These are phyloP conservation scores for Boletus vinaceobasis DNA, from an alignment of 768 basidiomycete species.

Conservation along the genomic window DNA sequence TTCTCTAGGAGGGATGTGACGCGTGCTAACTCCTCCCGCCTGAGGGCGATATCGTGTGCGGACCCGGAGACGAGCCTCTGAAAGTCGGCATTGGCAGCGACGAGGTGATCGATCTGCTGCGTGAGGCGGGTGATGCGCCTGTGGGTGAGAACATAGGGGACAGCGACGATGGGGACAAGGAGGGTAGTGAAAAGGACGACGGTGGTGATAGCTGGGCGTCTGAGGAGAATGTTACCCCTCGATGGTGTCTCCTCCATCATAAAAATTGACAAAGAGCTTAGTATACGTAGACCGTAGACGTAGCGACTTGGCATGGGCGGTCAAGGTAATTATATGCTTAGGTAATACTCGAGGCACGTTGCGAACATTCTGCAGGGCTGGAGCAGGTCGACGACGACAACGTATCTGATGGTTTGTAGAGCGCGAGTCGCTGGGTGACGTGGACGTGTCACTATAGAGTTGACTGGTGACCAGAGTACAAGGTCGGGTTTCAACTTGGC, in stretches of 20 bases:
- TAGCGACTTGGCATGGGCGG: background rate
- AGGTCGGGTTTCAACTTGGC: too few relatives aligned
- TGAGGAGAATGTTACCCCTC: constrained; percentile 20
- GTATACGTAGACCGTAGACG: too few relatives aligned
- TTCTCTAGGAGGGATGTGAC: constrained; percentile 27
- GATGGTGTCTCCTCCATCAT: constrained; percentile 1
- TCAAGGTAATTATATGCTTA: constrained; percentile 21
- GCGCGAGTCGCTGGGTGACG: too few relatives aligned
- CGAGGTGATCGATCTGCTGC: constrained; percentile 40
- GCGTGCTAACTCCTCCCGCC: constrained; percentile 24
- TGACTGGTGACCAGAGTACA: too few relatives aligned
- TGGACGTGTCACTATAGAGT: too few relatives aligned
- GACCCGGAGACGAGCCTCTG: constrained; percentile 36
- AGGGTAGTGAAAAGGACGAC: constrained; percentile 49
- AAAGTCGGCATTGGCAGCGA: constrained; percentile 35
- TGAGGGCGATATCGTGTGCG: constrained; percentile 19
- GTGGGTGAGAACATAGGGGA: constrained; percentile 55
- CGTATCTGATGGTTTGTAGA: too few relatives aligned
- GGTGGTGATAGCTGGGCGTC: constrained; percentile 37
- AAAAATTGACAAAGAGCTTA: background rate
- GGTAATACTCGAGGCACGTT: constrained; percentile 20
- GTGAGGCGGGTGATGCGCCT: constrained; percentile 44
- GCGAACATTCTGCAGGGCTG: background rate
- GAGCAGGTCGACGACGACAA: constrained; percentile 5
- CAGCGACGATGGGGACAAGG: constrained; percentile 46